A percentile compares a stretch with the other conserved stretches of the same genome.
Conservation (phyloP, 345 rosid genomes). For the Boechera retrofracta region DNA sequence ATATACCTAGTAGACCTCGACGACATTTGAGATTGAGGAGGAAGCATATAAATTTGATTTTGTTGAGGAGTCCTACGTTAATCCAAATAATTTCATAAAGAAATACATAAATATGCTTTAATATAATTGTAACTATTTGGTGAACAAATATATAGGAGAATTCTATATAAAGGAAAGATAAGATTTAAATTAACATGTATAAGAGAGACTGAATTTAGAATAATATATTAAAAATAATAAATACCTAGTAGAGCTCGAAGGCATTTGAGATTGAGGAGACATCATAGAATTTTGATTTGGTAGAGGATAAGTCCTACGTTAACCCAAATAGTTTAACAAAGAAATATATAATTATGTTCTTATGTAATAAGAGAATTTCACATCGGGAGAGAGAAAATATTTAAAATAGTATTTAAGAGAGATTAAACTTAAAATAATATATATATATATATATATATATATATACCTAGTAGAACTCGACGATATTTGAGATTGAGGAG, state of each 20-base stretch:
- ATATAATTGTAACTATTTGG: background rate
- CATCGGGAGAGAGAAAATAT: background rate
- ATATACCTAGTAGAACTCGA: constrained; percentile 8
- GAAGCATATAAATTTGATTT: background rate
- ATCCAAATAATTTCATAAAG: background rate
- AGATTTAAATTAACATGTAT: too few species aligned
- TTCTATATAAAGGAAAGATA: too few species aligned
- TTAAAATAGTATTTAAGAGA: background rate
- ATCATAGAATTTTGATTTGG: background rate
- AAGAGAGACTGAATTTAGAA: background rate
- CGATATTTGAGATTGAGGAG: background rate
- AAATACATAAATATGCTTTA: background rate
- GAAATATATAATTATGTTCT: background rate
- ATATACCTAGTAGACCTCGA: constrained; percentile 2
- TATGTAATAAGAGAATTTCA: background rate
- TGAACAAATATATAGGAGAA: too few species aligned
- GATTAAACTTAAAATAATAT: background rate
- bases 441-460: background rate
- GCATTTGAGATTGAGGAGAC: background rate
- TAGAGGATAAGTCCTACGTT: background rate
- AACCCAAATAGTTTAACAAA: too few species aligned
- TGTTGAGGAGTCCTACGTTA: background rate
- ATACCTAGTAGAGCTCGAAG: background rate
- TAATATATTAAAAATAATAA: background rate
- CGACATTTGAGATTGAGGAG: background rate